Conservation (phyloP, 2,329 filamentous ascomycete species). For the Fusarium ambrosium region DNA sequence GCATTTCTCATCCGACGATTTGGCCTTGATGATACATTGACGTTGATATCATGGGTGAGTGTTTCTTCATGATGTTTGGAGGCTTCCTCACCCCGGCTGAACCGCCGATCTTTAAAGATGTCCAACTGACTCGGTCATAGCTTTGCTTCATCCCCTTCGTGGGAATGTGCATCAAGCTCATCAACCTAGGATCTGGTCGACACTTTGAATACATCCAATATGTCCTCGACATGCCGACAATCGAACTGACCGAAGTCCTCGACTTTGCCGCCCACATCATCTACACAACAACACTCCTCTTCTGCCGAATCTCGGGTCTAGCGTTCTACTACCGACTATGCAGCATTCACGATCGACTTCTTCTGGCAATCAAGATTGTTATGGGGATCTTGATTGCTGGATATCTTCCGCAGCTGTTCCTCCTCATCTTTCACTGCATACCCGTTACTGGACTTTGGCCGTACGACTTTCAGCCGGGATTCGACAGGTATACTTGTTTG, state of each 20-base stretch:
- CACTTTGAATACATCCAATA: constrained; percentile 62
- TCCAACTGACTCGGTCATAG: constrained; percentile 35
- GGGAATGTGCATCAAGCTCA: constrained; percentile 58
- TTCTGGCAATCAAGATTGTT: constrained; percentile 52
- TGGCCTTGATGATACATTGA: constrained; percentile 56
- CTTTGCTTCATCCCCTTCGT: constrained; percentile 58
- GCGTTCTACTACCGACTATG: constrained; percentile 65
- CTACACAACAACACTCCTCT: constrained; percentile 63
- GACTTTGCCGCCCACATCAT: constrained; percentile 66
- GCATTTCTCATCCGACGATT: constrained; percentile 53
- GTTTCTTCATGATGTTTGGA: neutral
- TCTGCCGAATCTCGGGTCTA: constrained; percentile 65
- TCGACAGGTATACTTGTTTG: constrained; percentile 58
- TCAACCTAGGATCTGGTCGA: constrained; percentile 62
- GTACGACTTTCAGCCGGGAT: constrained; percentile 61
- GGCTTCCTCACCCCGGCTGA: neutral
- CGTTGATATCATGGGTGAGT: constrained; percentile 53
- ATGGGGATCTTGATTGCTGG: constrained; percentile 56
- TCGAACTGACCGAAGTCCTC: constrained; percentile 60
- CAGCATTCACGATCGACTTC: constrained; percentile 53
- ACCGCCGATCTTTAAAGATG: constrained; percentile 17
- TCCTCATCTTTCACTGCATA: constrained; percentile 65
- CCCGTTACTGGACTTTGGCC: constrained; percentile 67
- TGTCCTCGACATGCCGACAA: constrained; percentile 57
- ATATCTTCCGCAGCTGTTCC: constrained; percentile 62